Conservation (phyloP, 2,329 filamentous ascomycete genomes). For the Mariannaea sp. region DNA sequence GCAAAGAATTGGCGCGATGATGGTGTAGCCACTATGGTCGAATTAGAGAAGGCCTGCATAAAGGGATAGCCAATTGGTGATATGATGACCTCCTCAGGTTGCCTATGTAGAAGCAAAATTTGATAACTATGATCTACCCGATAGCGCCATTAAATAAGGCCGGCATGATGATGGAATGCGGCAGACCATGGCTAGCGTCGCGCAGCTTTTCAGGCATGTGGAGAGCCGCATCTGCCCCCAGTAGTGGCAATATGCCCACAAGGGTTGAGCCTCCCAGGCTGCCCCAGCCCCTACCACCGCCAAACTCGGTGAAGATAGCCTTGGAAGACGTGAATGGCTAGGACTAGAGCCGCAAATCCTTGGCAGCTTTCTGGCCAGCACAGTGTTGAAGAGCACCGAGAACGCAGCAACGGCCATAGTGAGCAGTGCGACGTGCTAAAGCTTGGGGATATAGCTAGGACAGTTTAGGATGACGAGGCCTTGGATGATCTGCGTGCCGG, state of each 20-base stretch:
- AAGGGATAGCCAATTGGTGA: slow-evolving; percentile 30
- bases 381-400: slow-evolving; percentile 27
- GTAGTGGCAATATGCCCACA: slow-evolving; percentile 25
- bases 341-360: slow-evolving; percentile 24
- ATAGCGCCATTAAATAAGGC: slow-evolving; percentile 30
- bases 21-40: slow-evolving; percentile 32
- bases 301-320: slow-evolving; percentile 28
- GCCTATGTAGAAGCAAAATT: slow-evolving; percentile 30
- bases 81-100: slow-evolving; percentile 22
- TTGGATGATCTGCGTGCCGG: slow-evolving; percentile 51
- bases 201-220: slow-evolving; percentile 33
- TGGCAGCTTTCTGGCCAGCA: slow-evolving; percentile 23
- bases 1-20: slow-evolving; percentile 31
- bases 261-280: slow-evolving; percentile 26
- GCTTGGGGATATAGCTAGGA: slow-evolving; percentile 17
- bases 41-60: slow-evolving; percentile 33
- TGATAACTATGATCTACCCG: slow-evolving; percentile 35
- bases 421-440: slow-evolving; percentile 31
- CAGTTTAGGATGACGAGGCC: slow-evolving; percentile 46
- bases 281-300: slow-evolving; percentile 28
- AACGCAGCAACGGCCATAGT: slow-evolving; percentile 23
- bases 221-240: slow-evolving; percentile 31
- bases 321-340: slow-evolving; percentile 29
- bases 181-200: slow-evolving; percentile 26
- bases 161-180: slow-evolving; percentile 26